phyloP scores from a whole-genome alignment of 2,329 filamentous ascomycete genomes.

The Elsinoe necatrix region DNA sequence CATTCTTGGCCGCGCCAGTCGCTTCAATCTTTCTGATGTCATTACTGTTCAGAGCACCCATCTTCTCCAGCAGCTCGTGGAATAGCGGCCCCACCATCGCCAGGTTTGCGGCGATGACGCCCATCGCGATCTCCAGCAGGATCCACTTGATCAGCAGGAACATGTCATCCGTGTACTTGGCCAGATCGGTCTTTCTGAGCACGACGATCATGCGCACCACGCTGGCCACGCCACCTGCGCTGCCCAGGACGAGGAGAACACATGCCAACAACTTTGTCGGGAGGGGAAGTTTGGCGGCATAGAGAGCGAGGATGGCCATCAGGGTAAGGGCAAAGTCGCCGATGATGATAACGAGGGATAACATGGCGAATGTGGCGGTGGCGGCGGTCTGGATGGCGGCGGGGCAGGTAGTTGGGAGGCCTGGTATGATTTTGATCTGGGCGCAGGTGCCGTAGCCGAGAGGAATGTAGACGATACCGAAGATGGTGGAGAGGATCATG shows the following conservation, averaged over 20 bases:
- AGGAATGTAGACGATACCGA: constrained; percentile 42
- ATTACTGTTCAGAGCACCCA: not conserved
- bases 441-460: constrained; percentile 42
- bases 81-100: constrained; percentile 30
- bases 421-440: constrained; percentile 39
- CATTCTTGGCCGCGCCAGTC: not conserved
- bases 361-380: constrained; percentile 16
- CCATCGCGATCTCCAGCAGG: constrained; percentile 29
- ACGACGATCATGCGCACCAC: constrained; percentile 9
- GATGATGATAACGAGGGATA: constrained; percentile 26
- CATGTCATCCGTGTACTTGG: constrained; percentile 23
- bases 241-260: constrained; percentile 7
- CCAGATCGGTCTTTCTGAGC: constrained; percentile 16
- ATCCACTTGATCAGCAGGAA: constrained; percentile 25
- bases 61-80: constrained; percentile 12
- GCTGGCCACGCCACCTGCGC: constrained; percentile 1
- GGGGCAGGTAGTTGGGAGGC: constrained; percentile 21
- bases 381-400: constrained; percentile 13
- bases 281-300: constrained; percentile 19
- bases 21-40: not conserved
- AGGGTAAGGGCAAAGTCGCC: constrained; percentile 32
- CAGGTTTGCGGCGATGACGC: constrained; percentile 29
- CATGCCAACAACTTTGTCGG: constrained; percentile 10
- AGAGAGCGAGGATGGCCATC: constrained; percentile 31
- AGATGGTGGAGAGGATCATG: constrained; percentile 35